Conservation (phyloP, 2,329 filamentous ascomycete species). For the Hypocrella siamensis region DNA sequence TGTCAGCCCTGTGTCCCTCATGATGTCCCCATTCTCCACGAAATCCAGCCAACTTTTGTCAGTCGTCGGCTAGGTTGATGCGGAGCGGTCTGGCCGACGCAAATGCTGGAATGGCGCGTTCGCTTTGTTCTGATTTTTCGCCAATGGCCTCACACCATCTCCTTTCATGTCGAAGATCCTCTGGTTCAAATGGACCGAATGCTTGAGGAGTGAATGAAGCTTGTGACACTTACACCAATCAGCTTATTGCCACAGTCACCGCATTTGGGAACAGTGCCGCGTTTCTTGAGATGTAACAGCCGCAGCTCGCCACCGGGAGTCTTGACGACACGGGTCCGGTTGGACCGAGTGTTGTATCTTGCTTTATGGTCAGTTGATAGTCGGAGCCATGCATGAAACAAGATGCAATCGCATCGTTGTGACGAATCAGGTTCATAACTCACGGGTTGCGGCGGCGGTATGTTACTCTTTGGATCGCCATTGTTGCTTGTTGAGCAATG, state of each 20-base stretch:
- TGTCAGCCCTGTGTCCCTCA: conserved; percentile 8
- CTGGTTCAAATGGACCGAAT: too few species aligned
- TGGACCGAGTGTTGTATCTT: conserved; percentile 96
- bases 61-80: too few species aligned
- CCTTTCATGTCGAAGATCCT: too few species aligned
- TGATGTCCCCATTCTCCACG: neutral
- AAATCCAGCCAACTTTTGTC: neutral
- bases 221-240: conserved; percentile 66
- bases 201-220: too few species aligned
- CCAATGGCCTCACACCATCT: too few species aligned
- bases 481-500: conserved; percentile 34
- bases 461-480: conserved; percentile 44
- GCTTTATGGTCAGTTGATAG: neutral
- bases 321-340: conserved; percentile 91
- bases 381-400: too few species aligned
- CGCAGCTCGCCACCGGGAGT: conserved; percentile 92
- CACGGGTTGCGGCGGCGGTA: conserved; percentile 72
- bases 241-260: conserved; percentile 98
- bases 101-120: too few species aligned
- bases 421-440: conserved; percentile 21
- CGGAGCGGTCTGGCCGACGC: too few species aligned
- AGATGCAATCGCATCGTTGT: conserved; percentile 1
- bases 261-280: conserved; percentile 94
- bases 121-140: too few species aligned
- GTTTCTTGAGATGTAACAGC: conserved; percentile 99